Base-by-base conservation (phyloP, 2,329 filamentous ascomycete genomes). In the Alternaria dauci region DNA sequence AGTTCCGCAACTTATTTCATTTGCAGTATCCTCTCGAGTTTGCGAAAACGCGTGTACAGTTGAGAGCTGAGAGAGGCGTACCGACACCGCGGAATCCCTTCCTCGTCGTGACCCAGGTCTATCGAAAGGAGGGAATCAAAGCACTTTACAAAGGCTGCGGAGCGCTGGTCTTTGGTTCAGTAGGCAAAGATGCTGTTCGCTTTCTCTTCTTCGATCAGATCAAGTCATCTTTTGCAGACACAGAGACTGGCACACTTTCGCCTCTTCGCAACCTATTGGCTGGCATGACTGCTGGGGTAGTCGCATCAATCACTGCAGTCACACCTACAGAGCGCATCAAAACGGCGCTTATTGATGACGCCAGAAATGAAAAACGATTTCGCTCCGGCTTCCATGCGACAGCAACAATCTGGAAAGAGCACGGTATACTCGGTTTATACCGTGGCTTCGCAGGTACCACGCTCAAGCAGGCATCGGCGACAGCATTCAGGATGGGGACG, bases 321-420 rank as follows among this genome's bases (percentile, higher is more conserved):
- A 91, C 88, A 2, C 89, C 89, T 0, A 89, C 87, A 0, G 89
- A 91, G 69, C 82, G 88, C 16, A 86, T 91, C 70, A 91, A 91
- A 73, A 91, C 89, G 1, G 88, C 88, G 0, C 72, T 90, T 7
- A 89, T 89, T 61, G 87, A 89, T 71, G 87, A 89, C 68, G 86
- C 86, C 8, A 76, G 85, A 43, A 76, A 71, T 7, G 77, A 82
- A 34, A 81, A 78, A 38, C 78, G 82, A 18, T 89, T 87, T 71
- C 78, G 76, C 2, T 82, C 80, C 5, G 81, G 85, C 0, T 64
- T 80, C 36, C 85, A 89, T 68, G 86, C 85, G 30, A 79, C 85
- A 3, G 71, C 70, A 3, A 76, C 81, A 0, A 80, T 89, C 2
- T 76, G 84, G 62, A 75, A 77, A 16, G 83, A 87, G 61, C 79